phyloP scores from a whole-genome alignment of 805 yeast genomes.

The Pichia gijzeniarum region DNA sequence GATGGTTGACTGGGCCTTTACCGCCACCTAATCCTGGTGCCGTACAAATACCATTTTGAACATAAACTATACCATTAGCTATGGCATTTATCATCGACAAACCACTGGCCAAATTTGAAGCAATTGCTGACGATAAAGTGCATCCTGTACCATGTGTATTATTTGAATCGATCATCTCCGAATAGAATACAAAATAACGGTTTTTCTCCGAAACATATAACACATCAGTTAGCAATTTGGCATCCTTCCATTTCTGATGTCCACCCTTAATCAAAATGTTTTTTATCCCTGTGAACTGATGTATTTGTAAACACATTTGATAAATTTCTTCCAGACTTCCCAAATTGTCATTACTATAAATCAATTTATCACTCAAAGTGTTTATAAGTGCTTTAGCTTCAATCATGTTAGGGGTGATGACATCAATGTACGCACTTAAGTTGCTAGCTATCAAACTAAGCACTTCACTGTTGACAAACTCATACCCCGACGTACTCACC shows the following conservation, averaged over 20 bases:
- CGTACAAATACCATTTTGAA: slow-evolving; percentile 55
- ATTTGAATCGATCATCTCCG: slow-evolving; percentile 12
- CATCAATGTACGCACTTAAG: slow-evolving; percentile 45
- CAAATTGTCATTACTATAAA: neutral
- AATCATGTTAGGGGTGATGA: slow-evolving; percentile 69
- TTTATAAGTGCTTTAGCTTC: slow-evolving; percentile 43
- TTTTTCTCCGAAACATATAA: slow-evolving; percentile 6
- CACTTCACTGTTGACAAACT: slow-evolving; percentile 39
- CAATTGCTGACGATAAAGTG: slow-evolving; percentile 74
- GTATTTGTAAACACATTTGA: slow-evolving; percentile 4
- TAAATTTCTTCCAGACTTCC: slow-evolving; percentile 4
- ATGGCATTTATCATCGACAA: slow-evolving; percentile 42
- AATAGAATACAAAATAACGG: slow-evolving; percentile 1
- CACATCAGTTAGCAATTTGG: slow-evolving; percentile 6
- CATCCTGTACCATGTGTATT: slow-evolving; percentile 91
- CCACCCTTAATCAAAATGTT: slow-evolving; percentile 15
- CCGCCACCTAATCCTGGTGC: slow-evolving; percentile 26
- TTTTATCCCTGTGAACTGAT: slow-evolving; percentile 1
- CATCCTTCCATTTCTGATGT: slow-evolving; percentile 21
- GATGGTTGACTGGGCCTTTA: slow-evolving; percentile 75
- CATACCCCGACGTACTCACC: slow-evolving; percentile 72
- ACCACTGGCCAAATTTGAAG: slow-evolving; percentile 65
- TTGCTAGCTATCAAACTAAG: slow-evolving; percentile 26
- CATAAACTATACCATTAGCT: slow-evolving; percentile 52
- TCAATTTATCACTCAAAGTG: neutral